Base-by-base conservation (phyloP, 2,329 filamentous ascomycete species). In the Paecilomyces niveus region DNA sequence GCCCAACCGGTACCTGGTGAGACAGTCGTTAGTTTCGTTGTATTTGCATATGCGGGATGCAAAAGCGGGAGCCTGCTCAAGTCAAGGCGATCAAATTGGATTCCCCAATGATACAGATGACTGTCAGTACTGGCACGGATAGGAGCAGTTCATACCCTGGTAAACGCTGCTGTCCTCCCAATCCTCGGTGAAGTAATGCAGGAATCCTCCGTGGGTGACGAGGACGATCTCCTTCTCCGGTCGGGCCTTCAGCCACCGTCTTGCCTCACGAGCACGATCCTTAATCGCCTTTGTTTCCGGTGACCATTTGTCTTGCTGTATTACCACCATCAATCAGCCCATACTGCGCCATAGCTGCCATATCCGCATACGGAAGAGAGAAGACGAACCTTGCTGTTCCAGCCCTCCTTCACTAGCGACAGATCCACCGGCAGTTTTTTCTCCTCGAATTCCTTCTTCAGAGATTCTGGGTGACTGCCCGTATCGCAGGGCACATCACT, bases 111-210 rank as follows among this genome's bases (percentile, higher is more conserved):
- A 9, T 9, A 9, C 26, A 2, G 26, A 4, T 29, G 26, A 29
- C 26, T 29, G 15, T 13, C 32, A 45, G 4, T 18, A 21, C n/a
- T 6, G n/a, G n/a, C 15, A 18, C 2, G n/a, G 6, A 9, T 18
- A 7, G 15, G 39, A 18, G n/a, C 6, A 5, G 31, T 11, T 64
- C 70, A 26, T 70, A 79, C 78, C 80, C 60, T 75, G 69, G 63
- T 77, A 78, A 51, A 73, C 69, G 54, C 76, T 78, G 66, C 66
- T 81, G 50, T 85, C 88, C 57, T 85, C 79, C 85, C 87, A 95
- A 67, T 96, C 91, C 64, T 92, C 84, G 0, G 90, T 94, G 62
- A 96, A 76, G 67, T 90, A 95, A 72, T 96, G 92, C 66, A 96
- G 71, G 65, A 92, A 89, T 0, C 89, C 89, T 1, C 92, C 92